A percentile compares a stretch with the other conserved stretches of the same genome.
Evolutionary conservation across 495 filamentous ascomycete genomes (phyloP).

Genomic region (Trypethelium eluteriae): DNA sequence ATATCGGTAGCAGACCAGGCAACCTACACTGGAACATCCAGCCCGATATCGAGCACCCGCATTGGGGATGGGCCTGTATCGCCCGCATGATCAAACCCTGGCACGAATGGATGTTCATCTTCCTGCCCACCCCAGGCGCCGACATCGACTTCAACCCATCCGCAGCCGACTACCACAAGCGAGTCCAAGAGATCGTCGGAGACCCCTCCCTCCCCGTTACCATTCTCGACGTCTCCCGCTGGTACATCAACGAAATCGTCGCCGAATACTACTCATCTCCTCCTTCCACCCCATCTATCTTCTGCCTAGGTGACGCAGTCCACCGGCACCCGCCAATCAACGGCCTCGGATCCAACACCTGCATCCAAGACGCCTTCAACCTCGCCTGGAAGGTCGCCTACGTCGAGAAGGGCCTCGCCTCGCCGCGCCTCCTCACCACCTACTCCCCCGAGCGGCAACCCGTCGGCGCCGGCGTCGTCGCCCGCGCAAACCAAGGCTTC

Average conservation of each 20-base stretch:
- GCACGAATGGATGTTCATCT: constrained; percentile 51
- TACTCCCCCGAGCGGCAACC: constrained; percentile 47
- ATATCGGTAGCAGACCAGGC: constrained; percentile 43
- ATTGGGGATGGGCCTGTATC: constrained; percentile 39
- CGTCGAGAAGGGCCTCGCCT: constrained; percentile 39
- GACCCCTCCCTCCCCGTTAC: constrained; percentile 42
- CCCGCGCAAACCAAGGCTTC: constrained; percentile 44
- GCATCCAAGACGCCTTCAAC: constrained; percentile 50
- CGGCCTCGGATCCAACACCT: constrained; percentile 48
- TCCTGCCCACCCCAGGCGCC: constrained; percentile 38
- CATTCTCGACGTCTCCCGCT: constrained; percentile 42
- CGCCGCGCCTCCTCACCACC: constrained; percentile 39
- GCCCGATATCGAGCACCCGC: constrained; percentile 40
- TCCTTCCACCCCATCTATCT: constrained; percentile 28
- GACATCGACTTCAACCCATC: constrained; percentile 33
- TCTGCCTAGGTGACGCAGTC: constrained; percentile 47
- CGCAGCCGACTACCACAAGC: constrained; percentile 38
- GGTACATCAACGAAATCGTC: constrained; percentile 48
- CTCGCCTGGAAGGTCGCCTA: constrained; percentile 51
- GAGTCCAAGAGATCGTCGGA: constrained; percentile 45
- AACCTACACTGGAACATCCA: constrained; percentile 53
- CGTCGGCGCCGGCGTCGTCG: constrained; percentile 41
- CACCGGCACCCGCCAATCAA: constrained; percentile 48
- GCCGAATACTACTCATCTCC: constrained; percentile 33
- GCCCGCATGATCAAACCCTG: constrained; percentile 50